Evolutionary conservation across 192 early-diverging fungal genomes (phyloP), one percentile per base, ranked within the genome.

Genomic region (Mycoemilia scoparia): DNA sequence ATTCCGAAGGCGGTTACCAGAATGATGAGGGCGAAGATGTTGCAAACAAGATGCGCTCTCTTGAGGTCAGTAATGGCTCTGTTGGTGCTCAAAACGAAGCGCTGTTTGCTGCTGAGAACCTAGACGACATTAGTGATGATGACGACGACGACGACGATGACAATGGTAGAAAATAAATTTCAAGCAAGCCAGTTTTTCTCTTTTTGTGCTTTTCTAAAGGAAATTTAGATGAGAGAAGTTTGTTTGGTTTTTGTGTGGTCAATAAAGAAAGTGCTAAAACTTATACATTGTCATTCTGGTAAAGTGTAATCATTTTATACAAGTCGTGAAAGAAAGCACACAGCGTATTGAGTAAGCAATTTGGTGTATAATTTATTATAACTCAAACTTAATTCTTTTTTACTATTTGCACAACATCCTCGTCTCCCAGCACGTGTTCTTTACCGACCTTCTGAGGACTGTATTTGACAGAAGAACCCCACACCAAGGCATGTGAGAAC

Each of bases 371-470:
- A 34, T 20, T 25, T 16, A 5, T 9, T 5, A 1, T 28, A n/a
- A 21, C 4, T 2, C 8, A 24, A 13, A 12, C 20, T 30, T 54
- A 65, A 32, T 45, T 51, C 24, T 56, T 58, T 51, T 84, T 84
- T 19, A 76, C 75, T 49, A 84, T 74, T 41, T 90, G 87, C 14
- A 97, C 93, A 2, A 97, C 93, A 67, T 97, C 93, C 57, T 97
- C 93, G 47, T 97, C 93, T 12, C 60, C 49, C 36, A 97, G 55
- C 11, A 76, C 44, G 45, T 97, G 93, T 33, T 87, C 87, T 43
- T 76, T 83, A 32, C 93, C 92, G 34, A 97, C 93, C 61, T 92
- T 97, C 69, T 97, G 93, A 34, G 87, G 87, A 38, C 87, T 82
- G 57, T 92, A 84, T 65, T 97, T 97, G 31, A 87, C 89, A 7